Percentiles rank a stretch among this genome's conserved stretches.
Evolutionary conservation across 2,329 filamentous ascomycete species (phyloP).

Genomic region (Lecanoromycetidae sp.): DNA sequence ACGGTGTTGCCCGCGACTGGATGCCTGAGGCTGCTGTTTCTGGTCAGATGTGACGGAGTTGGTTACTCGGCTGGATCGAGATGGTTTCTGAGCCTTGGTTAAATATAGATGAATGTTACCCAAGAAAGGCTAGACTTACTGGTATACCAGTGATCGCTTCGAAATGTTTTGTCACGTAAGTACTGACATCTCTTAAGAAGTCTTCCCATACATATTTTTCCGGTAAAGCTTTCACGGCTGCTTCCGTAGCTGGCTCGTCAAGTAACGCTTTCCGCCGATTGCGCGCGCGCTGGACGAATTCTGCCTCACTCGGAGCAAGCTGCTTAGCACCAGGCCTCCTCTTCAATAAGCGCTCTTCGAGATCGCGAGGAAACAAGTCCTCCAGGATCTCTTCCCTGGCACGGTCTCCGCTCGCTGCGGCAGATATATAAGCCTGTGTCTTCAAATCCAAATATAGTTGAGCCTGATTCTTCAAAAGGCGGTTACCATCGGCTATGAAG

Average conservation of each 20-base stretch:
- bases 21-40: slow-evolving; percentile 4
- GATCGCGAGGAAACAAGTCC: slow-evolving; percentile 46
- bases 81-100: slow-evolving; percentile 3
- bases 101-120: background rate
- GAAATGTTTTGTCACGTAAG: slow-evolving; percentile 47
- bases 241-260: slow-evolving; percentile 40
- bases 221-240: slow-evolving; percentile 38
- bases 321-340: slow-evolving; percentile 43
- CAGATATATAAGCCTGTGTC: slow-evolving; percentile 54
- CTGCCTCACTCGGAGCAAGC: slow-evolving; percentile 46
- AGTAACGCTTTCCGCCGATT: slow-evolving; percentile 47
- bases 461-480: slow-evolving; percentile 48
- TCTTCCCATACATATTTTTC: slow-evolving; percentile 53
- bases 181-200: slow-evolving; percentile 47
- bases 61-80: background rate
- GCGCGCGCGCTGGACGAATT: slow-evolving; percentile 45
- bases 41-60: background rate
- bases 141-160: slow-evolving; percentile 39
- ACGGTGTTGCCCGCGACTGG: background rate
- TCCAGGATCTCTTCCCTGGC: slow-evolving; percentile 45
- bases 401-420: slow-evolving; percentile 44
- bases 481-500: slow-evolving; percentile 48
- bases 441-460: slow-evolving; percentile 52
- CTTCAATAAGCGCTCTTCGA: slow-evolving; percentile 42
- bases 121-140: slow-evolving; percentile 23